Base-by-base conservation (phyloP, 139 green algal species). In the Chlorella sp. region DNA sequence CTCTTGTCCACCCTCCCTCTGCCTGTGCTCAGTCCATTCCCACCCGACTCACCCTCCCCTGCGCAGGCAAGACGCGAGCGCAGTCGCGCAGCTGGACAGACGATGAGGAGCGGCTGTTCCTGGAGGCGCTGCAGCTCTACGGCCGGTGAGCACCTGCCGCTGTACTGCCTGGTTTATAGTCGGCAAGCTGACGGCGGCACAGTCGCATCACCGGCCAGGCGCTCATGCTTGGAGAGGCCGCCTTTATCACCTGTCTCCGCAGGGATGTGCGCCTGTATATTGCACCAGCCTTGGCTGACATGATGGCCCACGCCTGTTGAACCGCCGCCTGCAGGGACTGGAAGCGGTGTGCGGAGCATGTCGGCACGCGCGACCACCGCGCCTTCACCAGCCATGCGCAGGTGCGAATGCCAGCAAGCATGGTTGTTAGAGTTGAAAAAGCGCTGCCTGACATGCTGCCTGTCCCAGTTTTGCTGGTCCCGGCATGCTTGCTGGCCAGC, bases 51-150 rank as follows among this genome's bases (percentile, higher is more conserved):
- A 11, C 65, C 65, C 32, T 17, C 4, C 12, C 5, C 30, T 41
- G 26, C 41, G 86, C 67, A 83, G 80, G 88, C 32, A 79, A 88
- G 85, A 82, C 85, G 63, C 89, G 91, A 2, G 68, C 80, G 55
- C 55, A 69, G 36, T 86, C 86, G 26, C 80, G 94, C 21, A 51
- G 87, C 20, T 98, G 95, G 95, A 91, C 87, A 4, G 85, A 92
- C 28, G 92, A 95, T 30, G 94, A 98, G 86, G 94, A 97, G 79
- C 36, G 55, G 60, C 81, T 91, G 11, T 98, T 97, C 83, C 83
- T 89, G 21, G 90, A 92, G 71, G 90, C 89, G 17, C 83, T 97
- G 67, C 82, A 92, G 76, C 36, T 92, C 0, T 81, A 95, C 78
- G 95, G 95, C 20, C 80, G 92, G 36, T 88, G 92, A 70, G 94